Evolutionary conservation across 805 yeast genomes (phyloP).

Genomic region (Grigorovia jiainica): DNA sequence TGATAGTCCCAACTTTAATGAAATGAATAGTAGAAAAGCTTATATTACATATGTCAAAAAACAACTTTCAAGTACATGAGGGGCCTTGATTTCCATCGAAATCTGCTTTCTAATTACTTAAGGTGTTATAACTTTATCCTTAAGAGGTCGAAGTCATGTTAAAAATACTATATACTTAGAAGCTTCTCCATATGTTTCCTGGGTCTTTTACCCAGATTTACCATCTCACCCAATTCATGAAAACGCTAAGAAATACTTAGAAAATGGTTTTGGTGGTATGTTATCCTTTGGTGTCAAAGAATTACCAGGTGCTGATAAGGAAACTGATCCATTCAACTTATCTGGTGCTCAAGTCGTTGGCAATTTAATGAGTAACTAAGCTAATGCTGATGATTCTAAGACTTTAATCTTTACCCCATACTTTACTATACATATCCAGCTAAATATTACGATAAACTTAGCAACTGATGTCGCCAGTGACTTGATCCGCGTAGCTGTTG

Average conservation of each 20-base stretch:
- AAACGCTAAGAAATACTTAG: constrained; percentile 73
- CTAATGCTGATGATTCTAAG: constrained; percentile 95
- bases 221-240: constrained; percentile 69
- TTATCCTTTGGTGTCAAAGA: constrained; percentile 83
- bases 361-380: constrained; percentile 76
- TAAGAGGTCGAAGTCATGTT: constrained; percentile 90
- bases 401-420: constrained; percentile 93
- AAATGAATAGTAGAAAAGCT: constrained; percentile 72
- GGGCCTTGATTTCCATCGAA: constrained; percentile 89
- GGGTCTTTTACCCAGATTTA: constrained; percentile 92
- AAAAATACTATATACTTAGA: constrained; percentile 72
- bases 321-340: constrained; percentile 52
- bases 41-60: constrained; percentile 71
- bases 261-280: constrained; percentile 77
- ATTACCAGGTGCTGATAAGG: constrained; percentile 36
- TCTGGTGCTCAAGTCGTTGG: constrained; percentile 83
- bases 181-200: constrained; percentile 59
- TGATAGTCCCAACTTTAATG: constrained; percentile 78
- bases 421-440: constrained; percentile 92
- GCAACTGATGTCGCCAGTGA: constrained; percentile 85
- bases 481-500: constrained; percentile 79
- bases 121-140: constrained; percentile 91
- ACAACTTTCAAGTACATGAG: constrained; percentile 79
- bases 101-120: constrained; percentile 72
- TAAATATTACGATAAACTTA: constrained; percentile 66